A percentile compares a stretch with the other conserved stretches of the same genome.
Conservation (phyloP, 1,284 basidiomycete genomes). For the Boletus mariae region DNA sequence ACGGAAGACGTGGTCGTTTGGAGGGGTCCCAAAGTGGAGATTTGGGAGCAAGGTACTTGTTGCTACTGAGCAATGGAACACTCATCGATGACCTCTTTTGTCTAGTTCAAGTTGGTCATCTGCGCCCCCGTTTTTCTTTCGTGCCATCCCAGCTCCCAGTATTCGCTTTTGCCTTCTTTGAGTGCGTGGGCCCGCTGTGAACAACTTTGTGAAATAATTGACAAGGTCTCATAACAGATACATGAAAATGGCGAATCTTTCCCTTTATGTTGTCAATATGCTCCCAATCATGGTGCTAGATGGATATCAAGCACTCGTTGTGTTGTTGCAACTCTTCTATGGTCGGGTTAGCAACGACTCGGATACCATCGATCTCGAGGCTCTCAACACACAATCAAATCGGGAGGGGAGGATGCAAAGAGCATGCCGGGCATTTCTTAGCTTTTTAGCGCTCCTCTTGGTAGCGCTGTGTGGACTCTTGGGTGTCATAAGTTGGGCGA, state of each 20-base stretch:
- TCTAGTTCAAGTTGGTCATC: conserved; percentile 53
- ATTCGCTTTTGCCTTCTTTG: conserved; percentile 39
- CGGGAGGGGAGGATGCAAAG: conserved; percentile 18
- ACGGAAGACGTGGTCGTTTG: conserved; percentile 49
- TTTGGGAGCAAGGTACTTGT: conserved; percentile 64
- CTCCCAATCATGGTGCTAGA: conserved; percentile 64
- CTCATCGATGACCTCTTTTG: background rate
- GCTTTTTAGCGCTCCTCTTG: conserved; percentile 20
- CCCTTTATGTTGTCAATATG: conserved; percentile 70
- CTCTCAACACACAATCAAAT: conserved; percentile 5
- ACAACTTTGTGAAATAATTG: background rate
- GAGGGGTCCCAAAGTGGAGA: conserved; percentile 64
- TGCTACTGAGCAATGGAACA: background rate
- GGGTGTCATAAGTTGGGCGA: conserved; percentile 19
- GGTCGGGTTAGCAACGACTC: background rate
- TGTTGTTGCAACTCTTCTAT: conserved; percentile 36
- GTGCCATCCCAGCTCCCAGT: conserved; percentile 46
- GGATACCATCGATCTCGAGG: conserved; percentile 21
- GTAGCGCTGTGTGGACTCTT: conserved; percentile 24
- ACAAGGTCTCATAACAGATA: conserved; percentile 44
- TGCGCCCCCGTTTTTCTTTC: conserved; percentile 43
- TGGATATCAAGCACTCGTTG: conserved; percentile 49
- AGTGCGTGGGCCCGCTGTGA: conserved; percentile 37
- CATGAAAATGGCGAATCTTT: conserved; percentile 55
- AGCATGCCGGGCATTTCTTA: conserved; percentile 17